Evolutionary conservation across 768 basidiomycete species (phyloP).

Genomic region (Pholiota microspora): DNA sequence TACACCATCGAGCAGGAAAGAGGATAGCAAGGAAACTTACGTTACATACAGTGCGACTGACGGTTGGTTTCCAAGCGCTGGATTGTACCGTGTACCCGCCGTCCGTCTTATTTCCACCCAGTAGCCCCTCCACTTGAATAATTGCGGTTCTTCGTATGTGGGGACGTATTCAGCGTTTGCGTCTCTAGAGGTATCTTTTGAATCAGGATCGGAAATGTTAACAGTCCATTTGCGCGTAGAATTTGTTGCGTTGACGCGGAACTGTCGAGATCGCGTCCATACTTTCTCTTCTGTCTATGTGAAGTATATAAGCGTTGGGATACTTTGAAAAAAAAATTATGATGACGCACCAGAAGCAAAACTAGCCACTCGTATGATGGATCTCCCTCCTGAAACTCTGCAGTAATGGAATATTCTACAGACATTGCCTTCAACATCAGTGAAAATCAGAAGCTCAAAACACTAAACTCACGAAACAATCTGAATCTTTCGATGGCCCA

Average conservation of each 20-base stretch:
- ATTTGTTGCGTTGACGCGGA: conserved; percentile 39
- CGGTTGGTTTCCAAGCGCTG: conserved; percentile 11
- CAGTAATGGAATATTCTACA: conserved; percentile 37
- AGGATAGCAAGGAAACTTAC: conserved; percentile 22
- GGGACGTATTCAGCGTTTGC: conserved; percentile 42
- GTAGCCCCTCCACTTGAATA: conserved; percentile 44
- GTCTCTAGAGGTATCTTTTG: conserved; percentile 9
- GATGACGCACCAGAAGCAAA: conserved; percentile 31
- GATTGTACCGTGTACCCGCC: conserved; percentile 10
- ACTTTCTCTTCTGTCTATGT: conserved; percentile 42
- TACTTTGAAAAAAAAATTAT: neutral
- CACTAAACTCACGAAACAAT: conserved; percentile 25
- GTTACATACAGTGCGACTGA: conserved; percentile 27
- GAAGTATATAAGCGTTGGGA: neutral
- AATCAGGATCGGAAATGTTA: conserved; percentile 17
- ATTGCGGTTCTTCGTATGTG: conserved; percentile 35
- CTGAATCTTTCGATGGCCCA: conserved; percentile 33
- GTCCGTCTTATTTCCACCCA: conserved; percentile 36
- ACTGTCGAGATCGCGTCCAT: conserved; percentile 39
- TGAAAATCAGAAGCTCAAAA: too few relatives aligned
- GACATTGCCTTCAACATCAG: neutral
- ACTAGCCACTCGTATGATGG: conserved; percentile 43
- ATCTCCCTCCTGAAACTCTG: conserved; percentile 37
- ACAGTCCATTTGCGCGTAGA: conserved; percentile 40
- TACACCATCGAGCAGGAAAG: neutral